Conservation (phyloP, 805 yeast species). For the Wickerhamiella sorbophila region DNA sequence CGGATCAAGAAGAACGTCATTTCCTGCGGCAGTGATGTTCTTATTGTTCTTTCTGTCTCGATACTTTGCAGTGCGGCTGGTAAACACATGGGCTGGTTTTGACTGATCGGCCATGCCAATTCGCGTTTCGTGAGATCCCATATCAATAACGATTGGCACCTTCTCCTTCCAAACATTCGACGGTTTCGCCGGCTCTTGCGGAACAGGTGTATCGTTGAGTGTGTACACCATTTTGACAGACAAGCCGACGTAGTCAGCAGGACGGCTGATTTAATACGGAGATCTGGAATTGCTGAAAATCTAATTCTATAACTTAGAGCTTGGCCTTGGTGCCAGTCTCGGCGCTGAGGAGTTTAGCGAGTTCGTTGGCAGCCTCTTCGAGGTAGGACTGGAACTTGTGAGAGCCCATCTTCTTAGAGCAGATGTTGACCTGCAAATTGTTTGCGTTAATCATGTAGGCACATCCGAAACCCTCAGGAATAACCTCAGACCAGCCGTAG, state of each 20-base stretch:
- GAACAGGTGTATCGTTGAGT: constrained; percentile 1
- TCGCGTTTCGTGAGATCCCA: constrained; percentile 47
- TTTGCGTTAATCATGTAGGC: constrained; percentile 86
- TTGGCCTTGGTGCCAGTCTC: constrained; percentile 25
- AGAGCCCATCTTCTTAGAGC: constrained; percentile 46
- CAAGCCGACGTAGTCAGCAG: too few species aligned
- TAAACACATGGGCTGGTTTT: constrained; percentile 45
- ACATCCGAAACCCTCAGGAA: constrained; percentile 83
- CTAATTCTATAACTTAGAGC: constrained; percentile 19
- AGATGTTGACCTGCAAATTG: constrained; percentile 73
- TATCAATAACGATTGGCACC: constrained; percentile 72
- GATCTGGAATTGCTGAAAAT: too few species aligned
- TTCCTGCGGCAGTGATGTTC: constrained; percentile 62
- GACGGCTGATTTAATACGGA: too few species aligned
- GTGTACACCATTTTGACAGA: too few species aligned
- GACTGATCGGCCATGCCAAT: constrained; percentile 24
- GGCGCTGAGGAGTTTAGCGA: constrained; percentile 44
- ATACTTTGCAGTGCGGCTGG: constrained; percentile 53
- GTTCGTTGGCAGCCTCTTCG: constrained; percentile 66
- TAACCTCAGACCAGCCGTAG: constrained; percentile 93
- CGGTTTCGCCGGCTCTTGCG: constrained; percentile 10
- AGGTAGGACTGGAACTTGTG: constrained; percentile 46
- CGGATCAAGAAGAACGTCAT: constrained; percentile 62
- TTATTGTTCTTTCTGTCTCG: constrained; percentile 53
- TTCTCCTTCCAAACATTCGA: constrained; percentile 6